These are phyloP conservation scores for Lotus japonicus DNA, from an alignment of 306 rosid genomes.

Conservation along the genomic window DNA sequence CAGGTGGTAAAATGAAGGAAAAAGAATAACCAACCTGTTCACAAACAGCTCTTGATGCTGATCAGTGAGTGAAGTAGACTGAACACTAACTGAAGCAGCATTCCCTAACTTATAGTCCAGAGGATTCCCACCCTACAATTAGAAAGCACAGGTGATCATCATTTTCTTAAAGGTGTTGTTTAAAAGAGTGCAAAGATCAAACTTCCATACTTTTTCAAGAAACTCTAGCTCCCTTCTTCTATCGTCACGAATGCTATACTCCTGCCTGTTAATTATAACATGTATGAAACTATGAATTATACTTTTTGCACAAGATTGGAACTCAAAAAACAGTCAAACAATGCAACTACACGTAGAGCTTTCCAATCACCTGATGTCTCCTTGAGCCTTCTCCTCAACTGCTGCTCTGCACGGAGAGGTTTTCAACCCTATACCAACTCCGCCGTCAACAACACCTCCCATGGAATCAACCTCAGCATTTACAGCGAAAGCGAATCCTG, in stretches of 20 bases:
- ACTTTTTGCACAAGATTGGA: slow-evolving; percentile 3
- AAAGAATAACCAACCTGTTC: slow-evolving; percentile 54
- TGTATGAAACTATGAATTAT: slow-evolving; percentile 22
- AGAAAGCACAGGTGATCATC: slow-evolving; percentile 20
- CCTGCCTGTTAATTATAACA: slow-evolving; percentile 68
- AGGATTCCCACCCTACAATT: slow-evolving; percentile 93
- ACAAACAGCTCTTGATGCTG: slow-evolving; percentile 88
- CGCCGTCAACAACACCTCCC: slow-evolving; percentile 99
- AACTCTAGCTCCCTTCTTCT: slow-evolving; percentile 90
- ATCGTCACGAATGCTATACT: slow-evolving; percentile 88
- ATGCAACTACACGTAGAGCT: slow-evolving; percentile 14
- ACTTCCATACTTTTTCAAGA: slow-evolving; percentile 84
- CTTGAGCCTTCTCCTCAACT: slow-evolving; percentile 94
- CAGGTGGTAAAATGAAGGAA: background rate
- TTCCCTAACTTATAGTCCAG: slow-evolving; percentile 82
- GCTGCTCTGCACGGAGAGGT: slow-evolving; percentile 92
- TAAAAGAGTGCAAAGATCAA: slow-evolving; percentile 20
- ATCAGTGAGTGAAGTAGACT: slow-evolving; percentile 92
- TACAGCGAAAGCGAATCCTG: slow-evolving; percentile 79
- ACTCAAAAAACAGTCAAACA: slow-evolving; percentile 9
- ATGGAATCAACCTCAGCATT: slow-evolving; percentile 99
- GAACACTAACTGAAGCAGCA: slow-evolving; percentile 91
- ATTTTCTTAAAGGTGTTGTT: slow-evolving; percentile 2
- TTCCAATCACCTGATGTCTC: slow-evolving; percentile 74
- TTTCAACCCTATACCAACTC: slow-evolving; percentile 90